phyloP scores from a whole-genome alignment of 1,139 yeast species.

The Hyphopichia khmerensis region DNA sequence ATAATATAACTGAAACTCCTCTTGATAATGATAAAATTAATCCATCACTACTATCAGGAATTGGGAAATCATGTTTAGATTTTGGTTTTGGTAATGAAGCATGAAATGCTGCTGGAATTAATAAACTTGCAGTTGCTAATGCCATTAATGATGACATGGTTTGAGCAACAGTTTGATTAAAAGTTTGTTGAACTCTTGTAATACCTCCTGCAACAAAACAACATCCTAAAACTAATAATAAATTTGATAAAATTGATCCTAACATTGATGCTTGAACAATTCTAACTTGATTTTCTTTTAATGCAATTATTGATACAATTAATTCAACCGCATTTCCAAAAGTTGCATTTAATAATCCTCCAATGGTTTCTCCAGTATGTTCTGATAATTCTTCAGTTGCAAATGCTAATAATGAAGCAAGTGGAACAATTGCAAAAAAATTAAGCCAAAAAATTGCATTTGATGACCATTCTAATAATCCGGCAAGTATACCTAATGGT shows the following conservation, averaged over 20 bases:
- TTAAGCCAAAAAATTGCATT: conserved; percentile 67
- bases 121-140: conserved; percentile 79
- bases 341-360: conserved; percentile 92
- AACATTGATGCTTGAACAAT: conserved; percentile 97
- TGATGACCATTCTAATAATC: conserved; percentile 56
- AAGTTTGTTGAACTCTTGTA: conserved; percentile 79
- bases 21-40: conserved; percentile 77
- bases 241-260: conserved; percentile 86
- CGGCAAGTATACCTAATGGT: conserved; percentile 83
- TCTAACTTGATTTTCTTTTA: conserved; percentile 79
- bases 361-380: conserved; percentile 83
- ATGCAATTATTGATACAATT: conserved; percentile 89
- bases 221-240: conserved; percentile 89
- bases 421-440: conserved; percentile 87
- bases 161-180: conserved; percentile 96
- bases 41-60: conserved; percentile 39
- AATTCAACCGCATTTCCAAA: conserved; percentile 94
- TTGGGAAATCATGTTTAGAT: conserved; percentile 37
- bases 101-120: conserved; percentile 95
- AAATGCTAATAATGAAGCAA: conserved; percentile 84
- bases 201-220: conserved; percentile 93
- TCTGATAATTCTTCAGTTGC: conserved; percentile 92
- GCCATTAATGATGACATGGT: conserved; percentile 95
- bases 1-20: conserved; percentile 78
- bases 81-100: conserved; percentile 65